Conservation (phyloP, 495 filamentous ascomycete species). For the Podospora bellae-mahoneyi region DNA sequence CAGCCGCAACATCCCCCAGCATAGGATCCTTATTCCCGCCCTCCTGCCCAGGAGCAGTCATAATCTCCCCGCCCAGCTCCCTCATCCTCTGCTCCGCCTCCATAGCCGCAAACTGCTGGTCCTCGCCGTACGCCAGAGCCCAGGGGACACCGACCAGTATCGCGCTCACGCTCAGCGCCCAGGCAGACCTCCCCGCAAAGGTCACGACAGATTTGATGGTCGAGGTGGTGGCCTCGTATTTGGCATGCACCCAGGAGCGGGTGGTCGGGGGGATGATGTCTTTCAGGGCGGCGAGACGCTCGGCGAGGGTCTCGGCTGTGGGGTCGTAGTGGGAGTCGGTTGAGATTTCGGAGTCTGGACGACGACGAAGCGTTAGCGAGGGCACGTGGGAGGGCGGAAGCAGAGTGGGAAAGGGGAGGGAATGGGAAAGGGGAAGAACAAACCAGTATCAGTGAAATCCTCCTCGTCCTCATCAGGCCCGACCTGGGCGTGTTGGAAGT, state of each 20-base stretch:
- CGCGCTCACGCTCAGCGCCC: slow-evolving; percentile 80
- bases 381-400: not conserved
- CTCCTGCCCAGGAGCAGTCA: slow-evolving; percentile 27
- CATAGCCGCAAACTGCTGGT: slow-evolving; percentile 93
- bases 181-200: slow-evolving; percentile 78
- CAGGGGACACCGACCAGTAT: slow-evolving; percentile 89
- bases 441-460: slow-evolving; percentile 87
- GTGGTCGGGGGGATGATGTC: slow-evolving; percentile 87
- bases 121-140: slow-evolving; percentile 87
- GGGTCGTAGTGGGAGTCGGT: slow-evolving; percentile 53
- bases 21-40: not conserved
- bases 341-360: slow-evolving; percentile 62
- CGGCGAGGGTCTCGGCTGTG: slow-evolving; percentile 63
- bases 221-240: slow-evolving; percentile 50
- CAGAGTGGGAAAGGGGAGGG: slow-evolving; percentile 2
- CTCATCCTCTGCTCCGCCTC: slow-evolving; percentile 95
- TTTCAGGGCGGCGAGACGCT: slow-evolving; percentile 79
- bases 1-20: slow-evolving; percentile 13
- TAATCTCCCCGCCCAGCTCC: slow-evolving; percentile 59
- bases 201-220: slow-evolving; percentile 60
- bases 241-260: slow-evolving; percentile 63
- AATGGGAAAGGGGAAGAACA: slow-evolving; percentile 24
- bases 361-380: slow-evolving; percentile 15
- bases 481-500: slow-evolving; percentile 73
- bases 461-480: slow-evolving; percentile 75